These are phyloP conservation scores for Ormosia emarginata DNA, from an alignment of 306 rosid genomes.

Conservation along the genomic window DNA sequence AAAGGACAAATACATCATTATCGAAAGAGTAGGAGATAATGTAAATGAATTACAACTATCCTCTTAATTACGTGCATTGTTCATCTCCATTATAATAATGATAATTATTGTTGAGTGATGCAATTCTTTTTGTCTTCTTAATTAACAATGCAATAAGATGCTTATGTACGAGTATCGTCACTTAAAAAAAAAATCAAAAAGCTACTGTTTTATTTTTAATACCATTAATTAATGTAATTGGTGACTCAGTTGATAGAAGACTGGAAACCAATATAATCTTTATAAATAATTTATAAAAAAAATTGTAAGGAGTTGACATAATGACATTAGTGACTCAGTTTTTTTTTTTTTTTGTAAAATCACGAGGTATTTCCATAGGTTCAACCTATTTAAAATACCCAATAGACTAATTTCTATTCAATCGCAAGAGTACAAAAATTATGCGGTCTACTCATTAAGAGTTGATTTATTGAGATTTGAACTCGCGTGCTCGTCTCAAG, in stretches of 20 bases:
- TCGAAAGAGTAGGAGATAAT: not conserved
- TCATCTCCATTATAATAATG: not conserved
- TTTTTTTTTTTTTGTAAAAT: no score
- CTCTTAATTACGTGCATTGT: not conserved
- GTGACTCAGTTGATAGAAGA: not conserved
- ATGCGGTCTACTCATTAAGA: no score
- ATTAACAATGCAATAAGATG: not conserved
- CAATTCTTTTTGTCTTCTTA: not conserved
- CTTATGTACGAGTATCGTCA: not conserved
- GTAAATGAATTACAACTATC: not conserved
- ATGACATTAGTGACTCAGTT: not conserved
- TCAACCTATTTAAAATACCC: no score
- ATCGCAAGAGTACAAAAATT: no score
- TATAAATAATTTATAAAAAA: no score
- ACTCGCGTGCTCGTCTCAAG: no score
- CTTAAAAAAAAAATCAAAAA: no score
- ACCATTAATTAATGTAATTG: not conserved
- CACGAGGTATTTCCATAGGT: no score
- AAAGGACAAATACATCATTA: not conserved
- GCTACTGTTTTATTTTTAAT: not conserved
- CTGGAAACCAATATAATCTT: not conserved
- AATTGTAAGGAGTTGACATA: not conserved
- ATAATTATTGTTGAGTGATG: not conserved
- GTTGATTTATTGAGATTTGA: no score
- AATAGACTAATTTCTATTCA: no score